phyloP scores from a whole-genome alignment of 1,284 basidiomycete genomes.

The Cryptococcus jaspeensis region DNA sequence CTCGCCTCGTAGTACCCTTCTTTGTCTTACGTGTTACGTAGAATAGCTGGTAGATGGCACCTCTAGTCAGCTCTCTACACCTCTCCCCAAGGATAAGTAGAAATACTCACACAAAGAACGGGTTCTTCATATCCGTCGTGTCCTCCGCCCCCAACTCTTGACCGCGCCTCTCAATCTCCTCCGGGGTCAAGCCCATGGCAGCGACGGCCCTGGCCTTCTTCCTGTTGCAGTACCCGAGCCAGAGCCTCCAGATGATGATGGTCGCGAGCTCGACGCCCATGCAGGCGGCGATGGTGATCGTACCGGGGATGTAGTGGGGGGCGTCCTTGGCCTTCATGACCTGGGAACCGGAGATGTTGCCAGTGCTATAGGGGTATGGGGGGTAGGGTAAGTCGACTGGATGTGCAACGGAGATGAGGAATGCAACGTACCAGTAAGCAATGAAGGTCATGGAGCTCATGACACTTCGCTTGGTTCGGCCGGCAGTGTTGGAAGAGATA shows the following conservation, averaged over 20 bases:
- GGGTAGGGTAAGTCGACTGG: too few species aligned
- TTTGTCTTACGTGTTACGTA: too few species aligned
- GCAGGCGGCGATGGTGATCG: constrained; percentile 28
- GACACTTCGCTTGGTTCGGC: constrained; percentile 41
- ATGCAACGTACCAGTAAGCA: constrained; percentile 27
- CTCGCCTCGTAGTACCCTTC: too few species aligned
- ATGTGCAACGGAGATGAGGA: neutral
- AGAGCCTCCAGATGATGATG: constrained; percentile 26
- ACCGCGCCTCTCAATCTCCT: constrained; percentile 22
- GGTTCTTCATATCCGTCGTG: constrained; percentile 28
- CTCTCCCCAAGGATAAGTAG: neutral
- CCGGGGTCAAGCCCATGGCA: constrained; percentile 15
- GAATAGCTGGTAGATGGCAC: too few species aligned
- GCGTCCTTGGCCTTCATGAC: constrained; percentile 40
- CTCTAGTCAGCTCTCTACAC: neutral
- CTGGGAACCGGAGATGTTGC: constrained; percentile 26
- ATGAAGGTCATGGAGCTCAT: constrained; percentile 31
- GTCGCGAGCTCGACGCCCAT: constrained; percentile 23
- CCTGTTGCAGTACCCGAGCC: constrained; percentile 24
- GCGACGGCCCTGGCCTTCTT: constrained; percentile 10
- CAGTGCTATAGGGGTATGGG: too few species aligned
- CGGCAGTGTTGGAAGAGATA: constrained; percentile 40
- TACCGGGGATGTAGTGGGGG: constrained; percentile 37
- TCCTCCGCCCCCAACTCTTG: constrained; percentile 29
- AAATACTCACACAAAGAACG: constrained; percentile 25